A percentile compares a stretch with the other conserved stretches of the same genome.
phyloP scores from a whole-genome alignment of 495 filamentous ascomycete species.

The Achaetomiella virescens region DNA sequence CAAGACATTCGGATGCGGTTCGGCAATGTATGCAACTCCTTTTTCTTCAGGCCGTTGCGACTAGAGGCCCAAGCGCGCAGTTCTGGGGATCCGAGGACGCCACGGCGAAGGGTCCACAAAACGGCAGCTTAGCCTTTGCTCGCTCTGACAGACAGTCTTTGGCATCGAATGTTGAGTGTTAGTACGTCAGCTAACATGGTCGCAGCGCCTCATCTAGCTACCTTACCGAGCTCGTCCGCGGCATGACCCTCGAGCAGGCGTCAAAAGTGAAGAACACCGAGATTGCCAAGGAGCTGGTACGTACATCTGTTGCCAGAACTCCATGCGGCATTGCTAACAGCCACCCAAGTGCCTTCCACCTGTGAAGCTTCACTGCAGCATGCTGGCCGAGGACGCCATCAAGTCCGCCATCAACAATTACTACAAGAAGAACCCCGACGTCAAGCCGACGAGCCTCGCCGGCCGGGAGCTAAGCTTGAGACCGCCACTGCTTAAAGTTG shows the following conservation, averaged over 20 bases:
- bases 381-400: conserved; percentile 97
- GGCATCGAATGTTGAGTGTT: too few relatives aligned
- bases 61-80: too few relatives aligned
- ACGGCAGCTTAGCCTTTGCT: too few relatives aligned
- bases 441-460: conserved; percentile 63
- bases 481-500: conserved; percentile 17
- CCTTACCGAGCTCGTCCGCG: conserved; percentile 83
- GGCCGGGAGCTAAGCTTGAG: conserved; percentile 48
- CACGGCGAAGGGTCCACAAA: too few relatives aligned
- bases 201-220: conserved; percentile 57
- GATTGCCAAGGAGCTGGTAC: conserved; percentile 82
- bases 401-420: conserved; percentile 98
- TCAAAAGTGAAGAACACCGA: conserved; percentile 89
- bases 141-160: too few relatives aligned
- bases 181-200: conserved; percentile 8
- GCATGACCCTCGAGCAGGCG: conserved; percentile 95
- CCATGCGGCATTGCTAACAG: background rate
- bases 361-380: conserved; percentile 97
- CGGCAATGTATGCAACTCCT: conserved; percentile 56
- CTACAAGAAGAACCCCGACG: conserved; percentile 87
- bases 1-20: conserved; percentile 96
- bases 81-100: too few relatives aligned
- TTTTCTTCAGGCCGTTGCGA: too few relatives aligned
- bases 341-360: conserved; percentile 64
- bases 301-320: background rate